phyloP scores from a whole-genome alignment of 2,329 filamentous ascomycete species.

The Periconia macrospinosa region DNA sequence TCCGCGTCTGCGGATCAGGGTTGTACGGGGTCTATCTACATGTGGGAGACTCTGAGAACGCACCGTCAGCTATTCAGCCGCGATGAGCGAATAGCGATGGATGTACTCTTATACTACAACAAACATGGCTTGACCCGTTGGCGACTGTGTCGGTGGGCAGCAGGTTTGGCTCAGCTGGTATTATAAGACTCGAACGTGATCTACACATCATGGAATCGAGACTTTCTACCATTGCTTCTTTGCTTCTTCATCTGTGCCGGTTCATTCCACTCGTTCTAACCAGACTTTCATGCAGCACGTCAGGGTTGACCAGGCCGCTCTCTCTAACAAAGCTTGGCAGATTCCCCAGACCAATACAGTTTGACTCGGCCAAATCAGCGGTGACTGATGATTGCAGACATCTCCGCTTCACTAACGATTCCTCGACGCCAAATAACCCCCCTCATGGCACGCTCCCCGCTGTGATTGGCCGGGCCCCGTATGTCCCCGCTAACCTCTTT shows the following conservation, averaged over 20 bases:
- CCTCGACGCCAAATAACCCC: too few relatives aligned
- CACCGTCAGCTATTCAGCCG: conserved; percentile 40
- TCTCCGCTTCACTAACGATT: not conserved
- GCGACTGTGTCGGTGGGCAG: conserved; percentile 23
- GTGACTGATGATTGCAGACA: not conserved
- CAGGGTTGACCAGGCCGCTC: too few relatives aligned
- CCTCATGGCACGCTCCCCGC: too few relatives aligned
- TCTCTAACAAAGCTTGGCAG: too few relatives aligned
- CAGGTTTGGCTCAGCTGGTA: conserved; percentile 38
- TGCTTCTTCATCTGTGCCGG: conserved; percentile 8
- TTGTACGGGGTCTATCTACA: conserved; percentile 7
- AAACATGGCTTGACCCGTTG: conserved; percentile 23
- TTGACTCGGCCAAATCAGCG: not conserved
- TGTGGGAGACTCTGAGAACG: conserved; percentile 29
- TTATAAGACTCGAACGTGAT: conserved; percentile 42
- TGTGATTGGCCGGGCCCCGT: too few relatives aligned
- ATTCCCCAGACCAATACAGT: not conserved
- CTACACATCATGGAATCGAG: conserved; percentile 42
- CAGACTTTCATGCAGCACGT: not conserved
- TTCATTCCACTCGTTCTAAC: conserved; percentile 15
- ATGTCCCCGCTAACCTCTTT: not conserved
- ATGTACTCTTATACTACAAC: conserved; percentile 39
- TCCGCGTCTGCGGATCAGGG: conserved; percentile 10
- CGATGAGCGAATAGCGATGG: conserved; percentile 41
- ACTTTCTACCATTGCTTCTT: conserved; percentile 30